These are phyloP conservation scores for Clavulina sp. DNA, from an alignment of 768 basidiomycete genomes.

Conservation along the genomic window DNA sequence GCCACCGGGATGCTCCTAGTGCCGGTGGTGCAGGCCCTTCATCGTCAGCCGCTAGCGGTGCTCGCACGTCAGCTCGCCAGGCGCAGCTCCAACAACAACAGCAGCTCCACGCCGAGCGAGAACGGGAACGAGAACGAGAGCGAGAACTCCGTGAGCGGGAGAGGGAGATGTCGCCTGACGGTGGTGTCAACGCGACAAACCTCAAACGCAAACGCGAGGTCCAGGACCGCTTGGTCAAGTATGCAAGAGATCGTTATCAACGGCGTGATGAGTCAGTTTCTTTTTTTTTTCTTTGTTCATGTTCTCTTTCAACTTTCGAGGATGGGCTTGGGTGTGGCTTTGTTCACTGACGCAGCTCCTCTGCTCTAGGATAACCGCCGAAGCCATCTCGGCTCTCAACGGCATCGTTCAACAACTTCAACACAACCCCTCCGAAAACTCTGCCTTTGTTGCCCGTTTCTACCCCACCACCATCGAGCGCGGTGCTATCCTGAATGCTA, in stretches of 20 bases:
- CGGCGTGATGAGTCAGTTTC: slow-evolving; percentile 1
- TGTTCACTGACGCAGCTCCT: background rate
- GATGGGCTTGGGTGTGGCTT: too few species aligned
- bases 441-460: slow-evolving; percentile 51
- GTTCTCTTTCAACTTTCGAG: too few species aligned
- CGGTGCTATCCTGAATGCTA: slow-evolving; percentile 50
- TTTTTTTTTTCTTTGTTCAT: background rate
- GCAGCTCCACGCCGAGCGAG: too few species aligned
- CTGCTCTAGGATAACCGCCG: background rate
- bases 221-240: background rate
- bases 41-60: too few species aligned
- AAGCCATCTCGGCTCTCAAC: background rate
- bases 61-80: too few species aligned
- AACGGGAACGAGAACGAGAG: too few species aligned
- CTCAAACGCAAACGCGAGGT: slow-evolving; percentile 1
- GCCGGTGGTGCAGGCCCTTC: too few species aligned
- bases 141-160: too few species aligned
- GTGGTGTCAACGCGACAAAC: too few species aligned
- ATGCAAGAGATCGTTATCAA: background rate
- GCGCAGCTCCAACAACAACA: too few species aligned
- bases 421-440: slow-evolving; percentile 35
- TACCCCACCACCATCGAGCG: slow-evolving; percentile 62
- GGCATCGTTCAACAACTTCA: background rate
- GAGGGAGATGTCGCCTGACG: too few species aligned
- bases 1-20: too few species aligned